Base-by-base conservation (phyloP, 495 filamentous ascomycete species). In the Amniculicola lignicola region DNA sequence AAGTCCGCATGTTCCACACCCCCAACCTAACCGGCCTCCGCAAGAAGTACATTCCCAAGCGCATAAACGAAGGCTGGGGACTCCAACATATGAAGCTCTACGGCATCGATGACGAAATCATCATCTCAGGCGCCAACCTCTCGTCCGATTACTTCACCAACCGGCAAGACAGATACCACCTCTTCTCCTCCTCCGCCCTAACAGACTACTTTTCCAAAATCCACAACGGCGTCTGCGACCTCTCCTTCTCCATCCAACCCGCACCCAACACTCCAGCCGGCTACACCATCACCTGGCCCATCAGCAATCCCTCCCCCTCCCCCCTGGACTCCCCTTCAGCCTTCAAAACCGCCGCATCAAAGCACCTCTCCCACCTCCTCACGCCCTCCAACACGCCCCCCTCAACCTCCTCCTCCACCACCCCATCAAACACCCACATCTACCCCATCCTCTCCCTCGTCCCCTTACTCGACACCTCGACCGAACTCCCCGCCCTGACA, bases 11-110 rank as follows among this genome's bases (percentile, higher is more conserved):
- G 89, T 97, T 90, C 69, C 93, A 99, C 71, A 97, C 94, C 1
- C 94, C 93, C 1, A 99, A 97, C 61, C 72, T 99, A 24, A 96
- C 87, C 0, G 94, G 93, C 0, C 58, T 91, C 38, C 80, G 84
- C 40, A 97, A 97, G 75, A 82, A 81, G 61, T 68, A 87, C 60
- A 79, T 97, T 37, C 93, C 93, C 2, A 85, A 82, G 58, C 80
- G 93, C 9, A 89, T 97, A 66, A 99, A 99, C 62, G 93, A 99
- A 69, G 93, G 93, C 29, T 99, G 93, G 92, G 93, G 93, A 12
- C 72, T 99, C 37, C 93, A 99, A 66, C 93, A 99, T 66, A 99
- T 99, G 89, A 99, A 99, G 77, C 78, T 99, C 0, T 99, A 99
- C 61, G 93, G 94, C 0, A 72, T 96, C 36, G 93, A 99, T 57